Evolutionary conservation across 2,329 filamentous ascomycete species (phyloP), one percentile per base, ranked within the genome.

Genomic region (Diaporthe caulivora): DNA sequence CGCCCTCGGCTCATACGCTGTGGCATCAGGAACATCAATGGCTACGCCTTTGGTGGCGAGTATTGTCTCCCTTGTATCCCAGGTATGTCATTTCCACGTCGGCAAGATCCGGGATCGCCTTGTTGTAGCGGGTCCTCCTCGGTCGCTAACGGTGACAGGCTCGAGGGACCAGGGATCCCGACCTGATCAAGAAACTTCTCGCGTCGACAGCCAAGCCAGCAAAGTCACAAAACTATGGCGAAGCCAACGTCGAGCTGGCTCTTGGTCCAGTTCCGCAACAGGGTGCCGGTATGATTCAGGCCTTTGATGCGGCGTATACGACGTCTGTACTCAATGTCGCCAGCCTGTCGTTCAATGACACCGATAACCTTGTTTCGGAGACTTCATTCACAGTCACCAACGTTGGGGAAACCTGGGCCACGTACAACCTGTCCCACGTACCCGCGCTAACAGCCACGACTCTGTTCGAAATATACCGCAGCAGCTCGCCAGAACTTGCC

Each of bases 11-110:
- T 81, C 82, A 40, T 92, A 90, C 68, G 86, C 85, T 26, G 85
- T 90, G 1, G 80, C 86, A 34, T 90, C 84, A 34, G 89, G 89
- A 13, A 91, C 89, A 0, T 91, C 89, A 1, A 92, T 92, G 90
- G 86, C 90, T 4, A 87, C 86, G 47, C 89, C 90, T 13, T 84
- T 89, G 24, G 82, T 71, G 34, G 74, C 74, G 24, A 67, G 55
- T 8, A 70, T 75, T 17, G 71, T 72, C n/a, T 65, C 74, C 6
- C 72, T 75, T 6, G 29, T 75, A 21, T 67, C 62, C 29, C 62
- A 67, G 62, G 62, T 67, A 67, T 17, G 44, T 53, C n/a, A 1
- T 37, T 47, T 9, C n/a, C 13, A 11, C 3, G 11, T 31, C 60
- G 11, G 8, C 26, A 2, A 2, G 26, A 17, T 9, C 3, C 24